These are phyloP conservation scores for Beta lomatogona DNA, from an alignment of 179 eudicot species.

Conservation along the genomic window DNA sequence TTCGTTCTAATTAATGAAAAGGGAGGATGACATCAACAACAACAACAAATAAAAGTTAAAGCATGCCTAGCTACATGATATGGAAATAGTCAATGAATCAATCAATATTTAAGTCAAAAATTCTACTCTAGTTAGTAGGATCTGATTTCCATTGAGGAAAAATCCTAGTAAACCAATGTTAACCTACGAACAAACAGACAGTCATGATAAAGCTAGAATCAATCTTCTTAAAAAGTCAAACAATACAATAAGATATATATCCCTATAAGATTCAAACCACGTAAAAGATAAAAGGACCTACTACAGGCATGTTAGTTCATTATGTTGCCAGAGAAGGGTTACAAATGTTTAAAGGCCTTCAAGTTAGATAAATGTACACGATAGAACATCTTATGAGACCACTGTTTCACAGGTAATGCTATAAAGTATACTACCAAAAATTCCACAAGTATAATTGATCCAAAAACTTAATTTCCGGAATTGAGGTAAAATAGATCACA, in stretches of 20 bases:
- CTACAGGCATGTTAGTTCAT: too few relatives aligned
- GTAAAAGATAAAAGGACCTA: background rate
- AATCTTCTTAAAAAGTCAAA: conserved; percentile 1
- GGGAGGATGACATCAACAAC: background rate
- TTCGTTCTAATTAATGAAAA: background rate
- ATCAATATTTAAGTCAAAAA: background rate
- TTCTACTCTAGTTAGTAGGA: background rate
- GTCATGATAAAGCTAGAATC: conserved; percentile 9
- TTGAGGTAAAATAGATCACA: background rate
- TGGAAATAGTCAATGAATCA: background rate
- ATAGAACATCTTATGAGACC: conserved; percentile 4
- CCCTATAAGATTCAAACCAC: background rate
- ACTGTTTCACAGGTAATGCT: background rate
- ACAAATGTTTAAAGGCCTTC: background rate
- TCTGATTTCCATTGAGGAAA: background rate
- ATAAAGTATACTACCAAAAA: background rate
- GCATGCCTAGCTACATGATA: background rate
- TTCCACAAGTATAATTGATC: background rate
- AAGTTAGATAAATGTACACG: background rate
- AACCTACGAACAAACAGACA: background rate
- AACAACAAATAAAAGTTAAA: background rate
- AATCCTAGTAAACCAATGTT: background rate
- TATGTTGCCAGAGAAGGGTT: background rate
- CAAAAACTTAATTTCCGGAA: background rate
- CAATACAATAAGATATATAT: background rate